Percentiles rank a stretch among this genome's conserved stretches.
phyloP scores from a whole-genome alignment of 345 rosid genomes.

The Sonneratia alba region DNA sequence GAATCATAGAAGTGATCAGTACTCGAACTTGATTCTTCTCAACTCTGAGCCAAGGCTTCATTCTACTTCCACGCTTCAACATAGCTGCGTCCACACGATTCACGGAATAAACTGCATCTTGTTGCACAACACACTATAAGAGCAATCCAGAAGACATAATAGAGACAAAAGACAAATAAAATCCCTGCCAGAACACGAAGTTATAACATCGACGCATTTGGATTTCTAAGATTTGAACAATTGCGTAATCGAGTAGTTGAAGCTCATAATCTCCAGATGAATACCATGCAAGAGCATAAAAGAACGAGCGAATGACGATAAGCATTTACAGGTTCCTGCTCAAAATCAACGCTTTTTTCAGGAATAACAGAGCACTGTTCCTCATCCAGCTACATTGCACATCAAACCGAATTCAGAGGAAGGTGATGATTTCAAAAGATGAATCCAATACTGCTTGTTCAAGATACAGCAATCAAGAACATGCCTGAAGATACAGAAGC shows the following conservation, averaged over 20 bases:
- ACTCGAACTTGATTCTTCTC: conserved; percentile 17
- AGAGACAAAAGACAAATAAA: not conserved
- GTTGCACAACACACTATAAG: not conserved
- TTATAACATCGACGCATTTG: not conserved
- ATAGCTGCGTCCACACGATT: conserved; percentile 26
- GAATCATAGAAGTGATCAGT: conserved; percentile 19
- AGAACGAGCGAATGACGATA: not conserved
- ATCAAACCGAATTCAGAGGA: too few relatives aligned
- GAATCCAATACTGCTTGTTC: not conserved
- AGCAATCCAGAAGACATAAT: not conserved
- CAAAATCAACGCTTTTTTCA: not conserved
- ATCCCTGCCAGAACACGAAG: not conserved
- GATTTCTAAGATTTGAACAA: not conserved
- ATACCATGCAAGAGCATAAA: not conserved
- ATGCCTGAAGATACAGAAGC: not conserved
- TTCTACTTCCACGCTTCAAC: conserved; percentile 46
- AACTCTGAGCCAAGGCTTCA: conserved; percentile 32
- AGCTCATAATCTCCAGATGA: not conserved
- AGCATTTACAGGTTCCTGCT: not conserved
- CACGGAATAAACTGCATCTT: not conserved
- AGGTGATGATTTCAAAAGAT: not conserved
- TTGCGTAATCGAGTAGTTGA: not conserved
- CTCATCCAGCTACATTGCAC: not conserved
- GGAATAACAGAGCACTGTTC: not conserved
- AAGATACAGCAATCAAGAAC: not conserved